Percentiles rank a stretch among this genome's conserved stretches.
These are phyloP conservation scores for Hypoxylon cercidicola DNA, from an alignment of 495 filamentous ascomycete genomes.

Conservation along the genomic window DNA sequence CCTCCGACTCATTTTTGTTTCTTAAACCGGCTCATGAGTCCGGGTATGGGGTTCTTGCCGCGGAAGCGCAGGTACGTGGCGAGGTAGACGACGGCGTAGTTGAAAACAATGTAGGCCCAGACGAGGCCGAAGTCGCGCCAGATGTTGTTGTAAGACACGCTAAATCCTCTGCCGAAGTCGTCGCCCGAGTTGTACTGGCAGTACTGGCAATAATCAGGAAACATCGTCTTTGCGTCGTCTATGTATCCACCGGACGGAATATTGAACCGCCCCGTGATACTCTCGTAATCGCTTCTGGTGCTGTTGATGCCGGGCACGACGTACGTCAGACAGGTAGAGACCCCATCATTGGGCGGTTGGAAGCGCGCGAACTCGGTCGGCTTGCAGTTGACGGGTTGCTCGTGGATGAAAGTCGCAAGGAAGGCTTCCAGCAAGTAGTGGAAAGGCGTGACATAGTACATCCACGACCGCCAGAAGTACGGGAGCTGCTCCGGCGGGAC, in stretches of 20 bases:
- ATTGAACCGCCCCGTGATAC: no score
- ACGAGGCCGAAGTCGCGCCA: slow-evolving; percentile 63
- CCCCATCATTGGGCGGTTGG: slow-evolving; percentile 58
- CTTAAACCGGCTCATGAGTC: slow-evolving; percentile 16
- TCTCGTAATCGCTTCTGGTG: no score
- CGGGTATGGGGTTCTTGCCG: slow-evolving; percentile 43
- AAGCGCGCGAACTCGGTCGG: slow-evolving; percentile 67
- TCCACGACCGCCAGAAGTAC: slow-evolving; percentile 70
- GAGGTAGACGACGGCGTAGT: slow-evolving; percentile 62
- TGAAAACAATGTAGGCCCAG: slow-evolving; percentile 65
- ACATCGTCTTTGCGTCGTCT: no score
- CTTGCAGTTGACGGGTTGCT: slow-evolving; percentile 65
- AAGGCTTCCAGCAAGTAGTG: slow-evolving; percentile 70
- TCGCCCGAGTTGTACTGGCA: slow-evolving; percentile 46
- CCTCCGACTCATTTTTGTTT: slow-evolving; percentile 3
- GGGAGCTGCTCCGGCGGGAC: slow-evolving; percentile 66
- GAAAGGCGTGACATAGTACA: slow-evolving; percentile 75
- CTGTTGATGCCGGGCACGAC: slow-evolving; percentile 54
- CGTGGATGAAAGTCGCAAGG: slow-evolving; percentile 64
- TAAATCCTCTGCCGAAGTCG: slow-evolving; percentile 44
- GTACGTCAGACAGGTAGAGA: slow-evolving; percentile 64
- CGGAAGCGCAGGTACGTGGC: slow-evolving; percentile 55
- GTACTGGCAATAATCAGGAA: slow-evolving; percentile 8
- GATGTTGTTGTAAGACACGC: slow-evolving; percentile 44
- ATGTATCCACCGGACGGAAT: no score